Evolutionary conservation across 139 green algal genomes (phyloP), one percentile per base, ranked within the genome.

Genomic region (Ettlia oleoabundans): DNA sequence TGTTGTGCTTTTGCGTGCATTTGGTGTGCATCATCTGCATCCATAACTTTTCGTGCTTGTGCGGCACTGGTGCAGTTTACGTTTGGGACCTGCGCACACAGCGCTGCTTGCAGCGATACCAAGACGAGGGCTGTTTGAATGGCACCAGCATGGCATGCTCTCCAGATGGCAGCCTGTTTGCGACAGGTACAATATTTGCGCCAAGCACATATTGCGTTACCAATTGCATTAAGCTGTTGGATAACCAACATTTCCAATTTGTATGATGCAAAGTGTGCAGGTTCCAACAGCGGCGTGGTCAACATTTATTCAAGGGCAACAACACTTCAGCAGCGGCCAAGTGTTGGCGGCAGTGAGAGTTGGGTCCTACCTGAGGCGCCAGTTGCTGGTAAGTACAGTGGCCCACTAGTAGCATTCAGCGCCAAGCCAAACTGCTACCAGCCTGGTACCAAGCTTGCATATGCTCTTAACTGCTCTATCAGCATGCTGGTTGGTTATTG

Each of bases 11-110:
- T n/a, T n/a, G n/a, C n/a, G n/a, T n/a, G n/a, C n/a, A n/a, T n/a
- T n/a, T n/a, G n/a, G n/a, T n/a, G n/a, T n/a, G n/a, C n/a, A n/a
- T n/a, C n/a, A n/a, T 3, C 4, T 28, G 28, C 9, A 1, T 35
- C 47, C 24, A 0, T 28, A 24, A 33, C 8, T 33, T 42, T 55
- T n/a, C n/a, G n/a, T n/a, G n/a, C n/a, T n/a, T n/a, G n/a, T n/a
- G n/a, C n/a, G n/a, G n/a, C n/a, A n/a, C n/a, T n/a, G n/a, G n/a
- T n/a, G 76, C 94, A 30, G 83, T 99, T n/a, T 92, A 96, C 83
- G 87, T 92, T 2, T 99, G 96, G 96, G 96, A 99, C 84, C 72
- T 99, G 84, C 91, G 96, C 76, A 98, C 80, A 61, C 89, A 88
- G 75, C 90, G 89, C 30, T 98, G 95, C 89, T 62, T 97, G 32